Percentiles rank a stretch among this genome's conserved stretches.
phyloP scores from a whole-genome alignment of 208 protist species.

The Trypanosoma scelopori region DNA sequence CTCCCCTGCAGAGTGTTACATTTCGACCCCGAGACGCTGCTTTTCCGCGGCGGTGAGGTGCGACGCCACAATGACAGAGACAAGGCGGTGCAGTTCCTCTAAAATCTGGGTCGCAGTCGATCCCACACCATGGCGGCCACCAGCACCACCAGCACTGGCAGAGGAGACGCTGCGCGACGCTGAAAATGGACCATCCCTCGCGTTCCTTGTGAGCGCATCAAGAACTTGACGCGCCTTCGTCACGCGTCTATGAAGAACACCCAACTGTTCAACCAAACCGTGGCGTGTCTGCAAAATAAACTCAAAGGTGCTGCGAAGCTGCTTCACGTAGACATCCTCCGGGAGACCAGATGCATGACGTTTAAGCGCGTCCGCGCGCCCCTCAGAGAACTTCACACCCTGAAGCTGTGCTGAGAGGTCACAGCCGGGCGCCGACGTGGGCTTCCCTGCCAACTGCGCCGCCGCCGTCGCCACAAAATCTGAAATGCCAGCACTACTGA shows the following conservation, averaged over 20 bases:
- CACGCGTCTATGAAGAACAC: slow-evolving; percentile 50
- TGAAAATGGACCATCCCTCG: slow-evolving; percentile 9
- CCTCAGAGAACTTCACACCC: background rate
- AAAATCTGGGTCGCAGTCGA: slow-evolving; percentile 52
- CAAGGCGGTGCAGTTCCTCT: slow-evolving; percentile 57
- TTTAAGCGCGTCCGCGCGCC: background rate
- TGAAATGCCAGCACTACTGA: background rate
- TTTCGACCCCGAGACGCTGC: slow-evolving; percentile 50
- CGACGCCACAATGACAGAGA: slow-evolving; percentile 38
- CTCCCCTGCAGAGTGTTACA: background rate
- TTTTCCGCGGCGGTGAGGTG: slow-evolving; percentile 67
- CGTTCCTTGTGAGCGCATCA: slow-evolving; percentile 50
- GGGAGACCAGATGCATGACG: slow-evolving; percentile 23
- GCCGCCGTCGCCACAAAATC: background rate
- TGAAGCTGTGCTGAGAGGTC: slow-evolving; percentile 2
- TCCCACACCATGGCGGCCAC: slow-evolving; percentile 29
- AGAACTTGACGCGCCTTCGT: slow-evolving; percentile 65
- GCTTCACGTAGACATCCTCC: slow-evolving; percentile 47
- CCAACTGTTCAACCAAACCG: slow-evolving; percentile 63
- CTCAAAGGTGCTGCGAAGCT: slow-evolving; percentile 72
- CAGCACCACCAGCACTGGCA: background rate
- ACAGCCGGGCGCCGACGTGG: background rate
- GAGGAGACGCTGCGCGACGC: background rate
- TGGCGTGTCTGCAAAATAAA: slow-evolving; percentile 81
- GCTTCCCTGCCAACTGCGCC: background rate